A percentile compares a stretch with the other conserved stretches of the same genome.
Evolutionary conservation across 1,284 basidiomycete genomes (phyloP).

Genomic region (Waitea zeae): DNA sequence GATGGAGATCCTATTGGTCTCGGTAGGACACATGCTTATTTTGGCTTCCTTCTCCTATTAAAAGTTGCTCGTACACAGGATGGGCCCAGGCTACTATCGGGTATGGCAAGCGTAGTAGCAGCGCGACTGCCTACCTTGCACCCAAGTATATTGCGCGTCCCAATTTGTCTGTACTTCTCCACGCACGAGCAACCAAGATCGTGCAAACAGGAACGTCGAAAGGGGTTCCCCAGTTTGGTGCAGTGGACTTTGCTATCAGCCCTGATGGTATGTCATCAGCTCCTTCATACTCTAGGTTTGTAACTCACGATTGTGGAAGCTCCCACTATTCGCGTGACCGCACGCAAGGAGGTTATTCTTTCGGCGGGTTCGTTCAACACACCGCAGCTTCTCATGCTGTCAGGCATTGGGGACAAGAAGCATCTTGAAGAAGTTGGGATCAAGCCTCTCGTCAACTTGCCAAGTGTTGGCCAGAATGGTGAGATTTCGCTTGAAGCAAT

Average conservation of each 20-base stretch:
- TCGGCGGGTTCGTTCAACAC: slow-evolving; percentile 4
- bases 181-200: slow-evolving; percentile 13
- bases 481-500: too few species aligned
- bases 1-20: too few species aligned
- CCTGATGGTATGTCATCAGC: slow-evolving; percentile 5
- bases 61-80: too few species aligned
- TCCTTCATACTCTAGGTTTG: slow-evolving; percentile 6
- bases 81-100: slow-evolving; percentile 11
- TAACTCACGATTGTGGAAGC: slow-evolving; percentile 14
- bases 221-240: slow-evolving; percentile 11
- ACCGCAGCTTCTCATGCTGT: slow-evolving; percentile 16
- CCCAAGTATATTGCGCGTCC: slow-evolving; percentile 5
- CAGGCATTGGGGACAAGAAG: slow-evolving; percentile 20
- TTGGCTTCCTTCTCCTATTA: too few species aligned
- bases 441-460: slow-evolving; percentile 13
- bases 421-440: slow-evolving; percentile 17
- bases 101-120: slow-evolving; percentile 9
- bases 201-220: slow-evolving; percentile 8
- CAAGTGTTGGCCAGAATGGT: slow-evolving; percentile 22
- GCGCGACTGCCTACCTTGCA: slow-evolving; percentile 11
- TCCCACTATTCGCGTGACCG: slow-evolving; percentile 6
- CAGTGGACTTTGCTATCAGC: slow-evolving; percentile 6
- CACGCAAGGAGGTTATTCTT: slow-evolving; percentile 4
- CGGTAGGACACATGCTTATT: too few species aligned
- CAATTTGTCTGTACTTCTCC: slow-evolving; percentile 16